Conservation (phyloP, 83 land plant species). For the Diphasiastrum complanatum region DNA sequence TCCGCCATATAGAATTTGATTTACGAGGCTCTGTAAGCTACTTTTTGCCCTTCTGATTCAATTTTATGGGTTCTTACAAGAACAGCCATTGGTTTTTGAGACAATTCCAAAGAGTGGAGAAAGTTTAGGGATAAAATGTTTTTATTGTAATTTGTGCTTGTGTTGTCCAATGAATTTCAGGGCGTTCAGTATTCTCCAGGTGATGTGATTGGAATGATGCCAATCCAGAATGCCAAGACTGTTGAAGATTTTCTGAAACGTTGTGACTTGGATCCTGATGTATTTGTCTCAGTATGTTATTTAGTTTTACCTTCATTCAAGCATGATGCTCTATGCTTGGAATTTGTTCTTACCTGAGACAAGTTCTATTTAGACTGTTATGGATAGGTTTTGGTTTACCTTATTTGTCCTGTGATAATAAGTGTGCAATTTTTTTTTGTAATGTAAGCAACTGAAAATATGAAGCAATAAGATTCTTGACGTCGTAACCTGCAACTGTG, state of each 20-base stretch:
- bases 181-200: conserved; percentile 29
- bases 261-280: conserved; percentile 23
- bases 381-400: too few relatives aligned
- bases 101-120: not conserved
- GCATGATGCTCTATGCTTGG: not conserved
- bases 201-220: conserved; percentile 27
- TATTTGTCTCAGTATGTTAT: conserved; percentile 20
- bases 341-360: not conserved
- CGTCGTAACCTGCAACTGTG: too few relatives aligned
- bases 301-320: not conserved
- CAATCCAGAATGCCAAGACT: conserved; percentile 13
- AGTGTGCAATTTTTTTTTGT: too few relatives aligned
- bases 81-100: conserved; percentile 10
- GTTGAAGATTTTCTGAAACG: conserved; percentile 20
- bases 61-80: not conserved
- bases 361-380: too few relatives aligned
- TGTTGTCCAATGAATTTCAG: conserved; percentile 16
- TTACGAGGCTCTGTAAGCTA: conserved; percentile 17
- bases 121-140: not conserved
- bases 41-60: not conserved
- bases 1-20: conserved; percentile 31
- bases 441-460: too few relatives aligned
- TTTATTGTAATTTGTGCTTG: not conserved
- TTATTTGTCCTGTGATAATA: too few relatives aligned
- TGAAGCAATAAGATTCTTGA: too few relatives aligned